Evolutionary conservation across 805 yeast genomes (phyloP), one percentile per base, ranked within the genome.

Genomic region (Kazachstania taianensis): DNA sequence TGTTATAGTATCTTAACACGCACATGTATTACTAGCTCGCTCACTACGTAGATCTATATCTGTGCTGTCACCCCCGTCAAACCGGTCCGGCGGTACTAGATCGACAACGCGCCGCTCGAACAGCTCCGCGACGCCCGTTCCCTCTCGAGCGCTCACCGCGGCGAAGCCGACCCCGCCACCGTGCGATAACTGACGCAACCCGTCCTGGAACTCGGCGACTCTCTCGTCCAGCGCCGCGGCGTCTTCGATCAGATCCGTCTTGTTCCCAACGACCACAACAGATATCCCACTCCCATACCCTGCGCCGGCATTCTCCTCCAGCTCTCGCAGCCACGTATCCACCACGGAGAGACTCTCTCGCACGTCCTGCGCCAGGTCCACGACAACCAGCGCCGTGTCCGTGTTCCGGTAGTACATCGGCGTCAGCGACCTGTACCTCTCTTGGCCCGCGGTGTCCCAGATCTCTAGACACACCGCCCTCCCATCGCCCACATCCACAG

Each of bases 371-470:
- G 87, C 78, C 37, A 81, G 73, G 53, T 81, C 94, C 51, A 75
- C 81, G 2, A 81, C 89, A 13, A 83, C 79, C 28, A 81, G 59
- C 0, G 94, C 92, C 24, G 84, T 81, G 55, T 81, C 80, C 19
- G 87, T 81, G 50, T 79, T 79, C 46, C 94, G 58, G 55, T 81
- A 81, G 59, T 81, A 81, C 86, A 81, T 81, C 20, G 89, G 86
- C 4, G 89, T 83, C 44, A 81, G 62, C 0, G 84, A 75, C 43
- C 80, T 70, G 50, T 81, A 81, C 38, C 94, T 61, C 49, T 81
- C 92, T 55, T 81, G 92, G 5, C 94, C 92, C 0, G 89, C 87
- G 2, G 89, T 81, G 52, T 81, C 94, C 94, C 92, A 81, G 35
- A 81, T 79, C 52, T 81, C 92, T 45, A 79, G 72, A 53, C 80